Evolutionary conservation across 78 protist genomes (phyloP), one percentile per base, ranked within the genome.

Genomic region (Protostelium mycophagum): DNA sequence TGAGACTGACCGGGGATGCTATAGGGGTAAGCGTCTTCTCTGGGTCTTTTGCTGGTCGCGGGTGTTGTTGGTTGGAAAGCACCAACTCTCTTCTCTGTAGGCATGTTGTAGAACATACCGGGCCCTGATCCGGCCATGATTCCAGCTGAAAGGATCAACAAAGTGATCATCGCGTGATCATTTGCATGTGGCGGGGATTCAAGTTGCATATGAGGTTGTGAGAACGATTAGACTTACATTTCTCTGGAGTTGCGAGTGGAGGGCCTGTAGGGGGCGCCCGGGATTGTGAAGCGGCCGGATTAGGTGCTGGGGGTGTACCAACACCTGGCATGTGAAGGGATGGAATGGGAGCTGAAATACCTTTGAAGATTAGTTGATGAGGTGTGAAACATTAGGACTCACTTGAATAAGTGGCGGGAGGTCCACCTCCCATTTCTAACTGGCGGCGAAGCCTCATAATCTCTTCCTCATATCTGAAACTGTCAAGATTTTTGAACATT

Each of bases 381-480:
- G 86, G 16, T 85, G 16, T 85, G 36, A 37, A 25, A 85, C 16
- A 16, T 25, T 36, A n/a, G n/a, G n/a, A n/a, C n/a, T n/a, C n/a
- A 85, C 36, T 16, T 36, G 63, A 85, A 16, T 85, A 85, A 36
- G 86, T 5, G 16, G 36, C 37, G 5, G 36, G 36, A 35, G 29
- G 29, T 63, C 88, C 88, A 35, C 35, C 86, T 1, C 29, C 84
- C 31, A 63, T 51, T 28, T 93, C 91, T 0, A 93, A 34, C 37
- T 90, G 95, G 39, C 63, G 86, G 63, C 87, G 86, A 35, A 93
- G 88, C 85, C 85, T 38, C 34, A 36, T 87, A 29, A 90, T 89
- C 86, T 93, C 95, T 31, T 93, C 95, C 63, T 93, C 95, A 86
- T 93, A 93, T 16, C 86, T 85, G 86, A 16, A 37, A 36, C n/a